Conservation (phyloP, 2,329 filamentous ascomycete species). For the Talaromyces atroroseus region DNA sequence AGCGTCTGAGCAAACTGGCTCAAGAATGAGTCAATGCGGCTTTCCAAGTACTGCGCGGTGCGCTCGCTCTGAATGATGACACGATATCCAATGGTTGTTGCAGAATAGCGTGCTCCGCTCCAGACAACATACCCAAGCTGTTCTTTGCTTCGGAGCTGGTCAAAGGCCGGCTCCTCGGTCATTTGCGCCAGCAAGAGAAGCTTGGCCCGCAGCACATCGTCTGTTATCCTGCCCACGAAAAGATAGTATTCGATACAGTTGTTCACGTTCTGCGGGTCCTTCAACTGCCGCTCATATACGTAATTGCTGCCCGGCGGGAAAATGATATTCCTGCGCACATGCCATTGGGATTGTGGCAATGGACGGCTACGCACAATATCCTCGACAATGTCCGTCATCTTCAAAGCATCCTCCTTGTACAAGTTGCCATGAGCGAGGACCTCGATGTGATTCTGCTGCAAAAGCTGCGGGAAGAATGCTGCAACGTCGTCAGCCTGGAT, state of each 20-base stretch:
- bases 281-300: slow-evolving; percentile 72
- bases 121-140: slow-evolving; percentile 97
- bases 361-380: slow-evolving; percentile 66
- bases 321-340: slow-evolving; percentile 68
- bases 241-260: slow-evolving; percentile 77
- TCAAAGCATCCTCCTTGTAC: slow-evolving; percentile 86
- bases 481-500: slow-evolving; percentile 70
- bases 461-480: slow-evolving; percentile 70
- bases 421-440: slow-evolving; percentile 85
- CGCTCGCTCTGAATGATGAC: slow-evolving; percentile 93
- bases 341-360: slow-evolving; percentile 73
- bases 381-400: slow-evolving; percentile 77
- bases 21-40: slow-evolving; percentile 81
- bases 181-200: slow-evolving; percentile 81
- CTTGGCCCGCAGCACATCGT: slow-evolving; percentile 67
- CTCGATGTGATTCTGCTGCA: slow-evolving; percentile 82
- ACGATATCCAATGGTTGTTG: slow-evolving; percentile 78
- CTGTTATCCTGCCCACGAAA: slow-evolving; percentile 62
- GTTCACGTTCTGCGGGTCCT: slow-evolving; percentile 84
- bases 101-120: slow-evolving; percentile 64
- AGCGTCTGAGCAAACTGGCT: slow-evolving; percentile 60
- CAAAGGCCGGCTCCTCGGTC: slow-evolving; percentile 86
- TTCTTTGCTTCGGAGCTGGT: slow-evolving; percentile 92
- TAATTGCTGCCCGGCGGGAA: slow-evolving; percentile 77
- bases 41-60: slow-evolving; percentile 75